Base-by-base conservation (phyloP, 306 rosid species). In the Quercus suber region DNA sequence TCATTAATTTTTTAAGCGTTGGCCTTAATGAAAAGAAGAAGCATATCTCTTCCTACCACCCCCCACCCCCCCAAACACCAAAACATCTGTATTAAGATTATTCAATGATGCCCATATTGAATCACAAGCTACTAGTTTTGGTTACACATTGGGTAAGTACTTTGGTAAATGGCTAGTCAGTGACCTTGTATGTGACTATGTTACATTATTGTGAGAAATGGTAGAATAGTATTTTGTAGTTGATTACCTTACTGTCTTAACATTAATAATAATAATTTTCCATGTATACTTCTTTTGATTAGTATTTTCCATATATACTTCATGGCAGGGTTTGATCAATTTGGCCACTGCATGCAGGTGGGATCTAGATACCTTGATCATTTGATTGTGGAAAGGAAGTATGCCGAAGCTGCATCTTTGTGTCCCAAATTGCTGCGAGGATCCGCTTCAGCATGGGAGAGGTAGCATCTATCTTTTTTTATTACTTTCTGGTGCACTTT, bases 401-500 rank as follows among this genome's bases (percentile, higher is more conserved):
- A 95, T 79, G 88, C 93, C n/a, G 98, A 93, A 76, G 99, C 98
- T 27, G 99, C 98, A 76, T 90, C 93, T 79, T 52, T 95, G 82
- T 95, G 99, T 81, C 96, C 98, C 78, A 95, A 95, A 88, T 83
- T 95, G 82, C 88, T 95, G 84, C 90, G 86, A 55, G 91, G 97
- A 73, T 95, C 98, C 64, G 91, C 92, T 85, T 93, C 98, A 23
- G 97, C 98, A 55, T 95, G 99, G 99, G 99, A 95, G 77, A 93
- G 99, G 99, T 95, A 86, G 61, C 7, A 12, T 74, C 20, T 76
- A 75, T 55, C 51, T 33, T 80, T 77, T 30, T 79, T 63, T 76
- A 28, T 55, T 67, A 61, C 27, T 55, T 37, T 55, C 20, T 28
- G 74, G 65, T 65, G 63, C 52, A 67, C 33, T 80, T 81, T 41